Evolutionary conservation across 2,329 filamentous ascomycete species (phyloP), one percentile per base, ranked within the genome.

Genomic region (Fusarium sp.): DNA sequence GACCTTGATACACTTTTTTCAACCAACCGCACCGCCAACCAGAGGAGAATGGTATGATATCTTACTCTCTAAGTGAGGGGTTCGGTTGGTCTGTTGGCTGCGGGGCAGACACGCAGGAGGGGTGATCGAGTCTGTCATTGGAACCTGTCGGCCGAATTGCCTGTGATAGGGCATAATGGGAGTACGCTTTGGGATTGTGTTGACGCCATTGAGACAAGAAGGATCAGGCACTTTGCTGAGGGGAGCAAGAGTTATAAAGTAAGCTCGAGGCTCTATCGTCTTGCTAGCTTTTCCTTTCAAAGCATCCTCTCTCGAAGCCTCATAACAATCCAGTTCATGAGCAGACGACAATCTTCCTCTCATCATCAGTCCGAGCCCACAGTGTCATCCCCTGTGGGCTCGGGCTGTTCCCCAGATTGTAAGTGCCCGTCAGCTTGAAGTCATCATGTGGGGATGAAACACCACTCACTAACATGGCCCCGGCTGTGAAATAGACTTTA

Each of bases 1-100:
- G 55, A 5, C 24, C 55, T 69, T 74, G 27, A 65, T 74, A 72
- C 65, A 74, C 65, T 74, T 74, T 71, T 74, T 74, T 72, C 51
- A 42, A 69, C 67, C 71, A 73, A 69, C 71, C 55, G 44, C 53
- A 58, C 29, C 24, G 22, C 71, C 68, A 74, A 74, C 58, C 64
- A 72, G 60, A 61, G 33, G 17, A 27, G 16, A 36, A 73, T 69
- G 36, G 56, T 29, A 53, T 71, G 68, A 59, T 62, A 31, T 27
- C 60, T 29, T 60, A 33, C 27, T 36, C 35, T 58, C 27, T 33
- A 14, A 35, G 29, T 74, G 71, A 72, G 67, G 63, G 64, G 58
- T 51, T 62, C 24, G 36, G 14, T 27, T 51, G 51, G 40, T 20
- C 11, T 27, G 59, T 29, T 63, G 38, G 51, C 27, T 27, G 36